Evolutionary conservation across 768 basidiomycete species (phyloP), one percentile per base, ranked within the genome.

Genomic region (Collybia mongolica): DNA sequence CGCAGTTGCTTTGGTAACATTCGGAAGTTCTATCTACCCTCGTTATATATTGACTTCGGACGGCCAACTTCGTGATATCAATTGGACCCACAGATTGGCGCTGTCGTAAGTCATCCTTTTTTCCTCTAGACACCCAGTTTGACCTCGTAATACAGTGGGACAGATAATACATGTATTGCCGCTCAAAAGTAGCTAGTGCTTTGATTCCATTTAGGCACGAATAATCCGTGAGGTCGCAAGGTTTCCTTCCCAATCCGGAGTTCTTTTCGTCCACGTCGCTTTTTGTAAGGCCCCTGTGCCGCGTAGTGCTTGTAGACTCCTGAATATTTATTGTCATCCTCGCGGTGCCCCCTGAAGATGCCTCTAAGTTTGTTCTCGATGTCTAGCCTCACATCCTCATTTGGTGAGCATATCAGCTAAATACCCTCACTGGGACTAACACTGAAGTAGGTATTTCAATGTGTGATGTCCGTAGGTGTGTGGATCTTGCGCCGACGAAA

Each of bases 151-250:
- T n/a, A 66, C 64, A 22, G 50, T 67, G 46, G 67, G 69, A 11
- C 65, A 67, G 51, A 64, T 62, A 36, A 22, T 43, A 28, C 20
- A 48, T 20, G 19, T 8, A 6, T 32, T 32, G 11, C 11, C 14
- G 5, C 14, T 32, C 14, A 3, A 9, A 12, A 12, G 7, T 32
- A 14, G 2, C 9, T 12, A 32, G 2, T 32, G 32, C 14, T 32
- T 24, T 6, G 11, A 41, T 32, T 23, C n/a, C 5, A 2, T 6
- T 14, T 36, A 76, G 60, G 65, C 75, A 12, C 71, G 79, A 35
- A 63, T 79, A 40, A 65, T 80, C 23, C 72, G 78, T 19, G 80
- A 82, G 60, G 67, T 78, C 26, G 79, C 74, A 81, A 64, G 79
- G 79, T 9, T 63, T 82, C 4, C 63, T 82, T 15, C 80, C 80